Evolutionary conservation across 768 basidiomycete genomes (phyloP).

Genomic region (Trametes punicea): DNA sequence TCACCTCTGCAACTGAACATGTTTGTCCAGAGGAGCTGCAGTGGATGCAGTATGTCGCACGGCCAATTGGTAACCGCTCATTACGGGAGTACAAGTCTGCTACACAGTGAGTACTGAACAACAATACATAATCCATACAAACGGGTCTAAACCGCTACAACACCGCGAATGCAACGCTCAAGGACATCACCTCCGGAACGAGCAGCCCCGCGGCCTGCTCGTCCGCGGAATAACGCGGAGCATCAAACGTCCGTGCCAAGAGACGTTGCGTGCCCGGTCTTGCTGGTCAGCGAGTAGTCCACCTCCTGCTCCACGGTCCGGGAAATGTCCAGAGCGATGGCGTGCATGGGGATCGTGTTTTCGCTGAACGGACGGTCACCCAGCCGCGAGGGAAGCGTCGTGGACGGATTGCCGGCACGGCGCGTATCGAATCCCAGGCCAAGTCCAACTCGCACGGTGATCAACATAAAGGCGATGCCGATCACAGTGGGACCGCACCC

Average conservation of each 20-base stretch:
- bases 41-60: too few relatives aligned
- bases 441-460: slow-evolving; percentile 17
- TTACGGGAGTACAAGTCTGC: too few relatives aligned
- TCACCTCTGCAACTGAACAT: too few relatives aligned
- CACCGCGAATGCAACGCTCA: not conserved
- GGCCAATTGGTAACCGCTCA: too few relatives aligned
- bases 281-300: not conserved
- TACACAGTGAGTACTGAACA: too few relatives aligned
- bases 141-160: too few relatives aligned
- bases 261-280: not conserved
- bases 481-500: slow-evolving; percentile 1
- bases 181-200: not conserved
- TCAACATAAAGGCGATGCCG: slow-evolving; percentile 18
- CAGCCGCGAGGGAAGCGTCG: not conserved
- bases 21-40: too few relatives aligned
- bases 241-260: not conserved
- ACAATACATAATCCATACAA: too few relatives aligned
- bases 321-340: not conserved
- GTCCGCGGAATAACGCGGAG: not conserved
- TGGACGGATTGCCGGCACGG: slow-evolving; percentile 39
- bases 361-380: not conserved
- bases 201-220: not conserved
- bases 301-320: not conserved
- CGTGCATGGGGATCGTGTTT: not conserved
- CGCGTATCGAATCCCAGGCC: slow-evolving; percentile 22